Evolutionary conservation across 768 basidiomycete genomes (phyloP).

Genomic region (Russula griseocarnosa): DNA sequence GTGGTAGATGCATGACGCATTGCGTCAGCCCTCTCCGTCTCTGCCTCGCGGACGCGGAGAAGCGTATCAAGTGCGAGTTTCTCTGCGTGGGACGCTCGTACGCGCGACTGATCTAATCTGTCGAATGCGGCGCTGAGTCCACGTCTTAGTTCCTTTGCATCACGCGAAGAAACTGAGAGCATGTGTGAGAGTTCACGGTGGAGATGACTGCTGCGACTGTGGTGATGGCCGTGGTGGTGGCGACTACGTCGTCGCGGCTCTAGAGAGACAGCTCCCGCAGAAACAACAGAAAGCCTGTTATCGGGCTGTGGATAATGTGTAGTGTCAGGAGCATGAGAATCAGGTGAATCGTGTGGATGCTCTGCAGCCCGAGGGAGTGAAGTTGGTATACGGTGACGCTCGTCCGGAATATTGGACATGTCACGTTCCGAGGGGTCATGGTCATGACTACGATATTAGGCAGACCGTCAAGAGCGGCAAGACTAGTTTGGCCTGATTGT

Average conservation of each 20-base stretch:
- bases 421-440: conserved; percentile 1
- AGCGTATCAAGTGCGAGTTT: conserved; percentile 47
- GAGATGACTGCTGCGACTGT: conserved; percentile 17
- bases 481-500: conserved; percentile 4
- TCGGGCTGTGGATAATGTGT: conserved; percentile 8
- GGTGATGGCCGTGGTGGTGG: conserved; percentile 18
- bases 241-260: conserved; percentile 26
- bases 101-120: conserved; percentile 40
- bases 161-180: conserved; percentile 25
- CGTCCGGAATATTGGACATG: neutral
- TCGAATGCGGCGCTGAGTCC: conserved; percentile 33
- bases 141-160: conserved; percentile 32
- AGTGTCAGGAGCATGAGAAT: neutral
- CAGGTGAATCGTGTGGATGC: neutral
- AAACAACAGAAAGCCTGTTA: conserved; percentile 23
- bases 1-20: conserved; percentile 40
- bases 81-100: conserved; percentile 45
- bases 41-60: conserved; percentile 40
- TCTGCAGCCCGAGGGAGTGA: conserved; percentile 4
- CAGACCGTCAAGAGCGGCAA: conserved; percentile 16
- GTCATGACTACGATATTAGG: conserved; percentile 6
- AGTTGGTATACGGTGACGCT: neutral
- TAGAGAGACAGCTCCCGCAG: conserved; percentile 16
- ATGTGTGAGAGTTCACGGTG: conserved; percentile 27
- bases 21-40: conserved; percentile 39